Conservation (phyloP, 2,329 filamentous ascomycete genomes). For the Ophiostoma perfectum region DNA sequence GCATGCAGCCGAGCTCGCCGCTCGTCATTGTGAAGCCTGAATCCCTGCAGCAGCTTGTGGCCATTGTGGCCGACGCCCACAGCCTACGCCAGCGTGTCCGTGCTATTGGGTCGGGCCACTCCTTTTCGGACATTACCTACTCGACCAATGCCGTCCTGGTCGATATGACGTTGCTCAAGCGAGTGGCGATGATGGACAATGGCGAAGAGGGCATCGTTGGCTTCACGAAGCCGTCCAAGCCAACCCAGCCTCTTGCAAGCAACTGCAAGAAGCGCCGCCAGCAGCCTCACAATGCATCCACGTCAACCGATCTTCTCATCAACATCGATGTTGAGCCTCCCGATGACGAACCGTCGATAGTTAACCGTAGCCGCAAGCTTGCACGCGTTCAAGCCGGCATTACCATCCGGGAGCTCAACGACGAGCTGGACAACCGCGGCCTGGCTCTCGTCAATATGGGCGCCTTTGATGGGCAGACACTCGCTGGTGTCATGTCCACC, state of each 20-base stretch:
- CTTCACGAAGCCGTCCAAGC: conserved; percentile 13
- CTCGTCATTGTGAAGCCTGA: conserved; percentile 26
- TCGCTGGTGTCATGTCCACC: conserved; percentile 29
- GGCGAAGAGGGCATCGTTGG: conserved; percentile 24
- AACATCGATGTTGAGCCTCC: not conserved
- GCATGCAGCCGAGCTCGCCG: conserved; percentile 27
- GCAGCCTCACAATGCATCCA: not conserved
- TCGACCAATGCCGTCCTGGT: conserved; percentile 27
- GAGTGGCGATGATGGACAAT: conserved; percentile 26
- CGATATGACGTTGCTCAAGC: conserved; percentile 25
- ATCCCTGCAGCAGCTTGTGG: conserved; percentile 28
- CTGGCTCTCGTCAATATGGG: conserved; percentile 30
- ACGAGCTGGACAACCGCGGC: conserved; percentile 27
- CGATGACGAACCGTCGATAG: not conserved
- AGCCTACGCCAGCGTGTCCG: conserved; percentile 26
- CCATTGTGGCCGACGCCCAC: conserved; percentile 26
- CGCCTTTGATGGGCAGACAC: conserved; percentile 29
- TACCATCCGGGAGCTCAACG: conserved; percentile 29
- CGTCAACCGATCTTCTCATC: not conserved
- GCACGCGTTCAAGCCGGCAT: conserved; percentile 29
- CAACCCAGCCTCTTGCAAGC: not conserved
- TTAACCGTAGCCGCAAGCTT: conserved; percentile 24
- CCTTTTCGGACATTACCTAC: conserved; percentile 29
- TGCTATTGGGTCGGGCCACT: conserved; percentile 30
- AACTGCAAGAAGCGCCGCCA: not conserved